Evolutionary conservation across 2,329 filamentous ascomycete species (phyloP).

Genomic region (Achaetomium macrosporum): DNA sequence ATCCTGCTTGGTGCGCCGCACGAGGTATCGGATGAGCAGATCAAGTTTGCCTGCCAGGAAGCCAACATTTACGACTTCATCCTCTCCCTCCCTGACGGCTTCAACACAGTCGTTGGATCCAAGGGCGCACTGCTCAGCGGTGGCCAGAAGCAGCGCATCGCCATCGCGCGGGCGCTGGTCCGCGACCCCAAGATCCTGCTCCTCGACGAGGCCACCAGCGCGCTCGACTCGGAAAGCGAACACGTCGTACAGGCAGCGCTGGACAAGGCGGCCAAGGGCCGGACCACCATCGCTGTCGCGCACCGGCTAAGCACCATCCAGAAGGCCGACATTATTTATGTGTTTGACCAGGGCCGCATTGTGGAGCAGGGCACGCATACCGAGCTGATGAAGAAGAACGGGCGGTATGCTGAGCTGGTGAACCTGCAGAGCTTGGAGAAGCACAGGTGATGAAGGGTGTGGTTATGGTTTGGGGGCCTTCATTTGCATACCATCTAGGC

Average conservation of each 20-base stretch:
- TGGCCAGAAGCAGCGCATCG: conserved; percentile 91
- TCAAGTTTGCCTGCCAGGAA: conserved; percentile 77
- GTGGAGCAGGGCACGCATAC: conserved; percentile 78
- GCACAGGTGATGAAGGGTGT: conserved; percentile 25
- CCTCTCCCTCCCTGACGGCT: conserved; percentile 75
- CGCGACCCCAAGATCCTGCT: conserved; percentile 85
- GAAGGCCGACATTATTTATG: conserved; percentile 90
- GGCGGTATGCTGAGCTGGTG: conserved; percentile 72
- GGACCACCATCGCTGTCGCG: conserved; percentile 90
- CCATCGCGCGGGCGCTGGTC: conserved; percentile 84
- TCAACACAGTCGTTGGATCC: conserved; percentile 77
- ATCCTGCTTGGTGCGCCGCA: conserved; percentile 70
- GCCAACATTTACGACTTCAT: conserved; percentile 94
- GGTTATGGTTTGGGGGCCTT: not conserved
- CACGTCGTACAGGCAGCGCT: conserved; percentile 75
- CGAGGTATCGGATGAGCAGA: conserved; percentile 63
- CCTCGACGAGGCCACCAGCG: conserved; percentile 74
- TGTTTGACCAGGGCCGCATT: conserved; percentile 85
- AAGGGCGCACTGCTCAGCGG: conserved; percentile 83
- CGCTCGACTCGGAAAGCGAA: conserved; percentile 70
- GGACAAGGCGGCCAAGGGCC: conserved; percentile 73
- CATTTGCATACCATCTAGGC: too few relatives aligned
- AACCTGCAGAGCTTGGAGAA: conserved; percentile 73
- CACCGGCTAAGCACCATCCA: conserved; percentile 90
- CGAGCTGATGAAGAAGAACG: conserved; percentile 63